Base-by-base conservation (phyloP, 768 basidiomycete species). In the Pleurotus tuber-regium region DNA sequence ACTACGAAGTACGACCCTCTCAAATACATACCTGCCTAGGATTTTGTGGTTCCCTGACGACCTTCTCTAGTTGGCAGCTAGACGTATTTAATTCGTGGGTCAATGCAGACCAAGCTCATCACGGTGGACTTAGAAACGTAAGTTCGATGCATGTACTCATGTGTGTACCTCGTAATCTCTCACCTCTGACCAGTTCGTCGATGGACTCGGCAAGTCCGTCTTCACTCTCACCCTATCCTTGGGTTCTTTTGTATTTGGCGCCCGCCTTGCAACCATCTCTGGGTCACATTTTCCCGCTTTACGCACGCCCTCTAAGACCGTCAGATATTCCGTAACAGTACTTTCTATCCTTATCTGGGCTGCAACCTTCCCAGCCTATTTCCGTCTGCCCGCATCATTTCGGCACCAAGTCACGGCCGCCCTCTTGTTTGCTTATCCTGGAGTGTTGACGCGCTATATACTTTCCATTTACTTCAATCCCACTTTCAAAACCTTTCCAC, bases 31-130 rank as follows among this genome's bases (percentile, higher is more conserved):
- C 16, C 12, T 6, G 21, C 6, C 4, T 38, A 87, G 94, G 92
- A 11, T 92, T 98, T 66, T 98, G 97, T 63, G 97, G 96, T 2
- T 96, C 92, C 1, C 68, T 98, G 59, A 99, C 97, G 8, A 98
- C 94, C 2, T 98, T 98, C 72, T 97, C 95, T 12, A 81, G 86
- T 30, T 98, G 97, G 97, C 92, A 98, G 67, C 63, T 90, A 8
- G 91, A 95, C 54, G 68, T 92, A 0, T 98, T 96, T 61, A 67
- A 77, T 48, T 88, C 92, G 0, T 98, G 94, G 83, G 74, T 87
- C 1, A 92, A 98, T 63, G 68, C 77, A 2, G 71, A 72, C 29
- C 66, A 72, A 8, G 77, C 75, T 41, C 64, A 74, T 50, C 79
- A 87, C 42, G 74, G 77, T 43, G 84, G 90, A 46, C 74, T 98